Conservation (phyloP, 2,329 filamentous ascomycete genomes). For the Ceratocystis cubensis region DNA sequence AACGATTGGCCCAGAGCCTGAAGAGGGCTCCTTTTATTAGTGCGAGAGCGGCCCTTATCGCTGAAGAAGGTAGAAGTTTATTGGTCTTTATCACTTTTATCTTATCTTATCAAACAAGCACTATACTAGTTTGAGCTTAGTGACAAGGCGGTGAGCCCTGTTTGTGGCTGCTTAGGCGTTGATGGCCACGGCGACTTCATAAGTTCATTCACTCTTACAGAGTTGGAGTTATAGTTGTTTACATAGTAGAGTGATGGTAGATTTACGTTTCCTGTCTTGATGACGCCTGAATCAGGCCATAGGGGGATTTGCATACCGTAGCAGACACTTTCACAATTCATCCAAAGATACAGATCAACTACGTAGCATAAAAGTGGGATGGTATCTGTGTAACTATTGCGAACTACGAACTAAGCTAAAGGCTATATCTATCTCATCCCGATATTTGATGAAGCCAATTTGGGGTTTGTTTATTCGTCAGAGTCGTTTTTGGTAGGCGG, state of each 20-base stretch:
- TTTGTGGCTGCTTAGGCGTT: slow-evolving; percentile 8
- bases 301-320: too few relatives aligned
- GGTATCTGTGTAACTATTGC: not conserved
- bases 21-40: not conserved
- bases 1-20: not conserved
- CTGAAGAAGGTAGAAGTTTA: not conserved
- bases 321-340: too few relatives aligned
- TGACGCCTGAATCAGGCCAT: not conserved
- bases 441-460: too few relatives aligned
- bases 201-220: not conserved
- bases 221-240: not conserved
- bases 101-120: slow-evolving; percentile 7
- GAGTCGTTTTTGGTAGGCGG: not conserved
- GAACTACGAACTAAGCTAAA: not conserved
- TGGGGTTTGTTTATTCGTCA: not conserved
- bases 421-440: too few relatives aligned
- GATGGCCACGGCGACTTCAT: not conserved
- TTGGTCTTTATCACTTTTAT: slow-evolving; percentile 10
- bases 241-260: not conserved
- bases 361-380: not conserved
- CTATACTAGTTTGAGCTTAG: not conserved
- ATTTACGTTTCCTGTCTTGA: not conserved
- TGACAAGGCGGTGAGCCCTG: slow-evolving; percentile 5
- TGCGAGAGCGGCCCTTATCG: slow-evolving; percentile 5
- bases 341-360: too few relatives aligned